Conservation (phyloP, 495 filamentous ascomycete species). For the Glarea lozoyensis region DNA sequence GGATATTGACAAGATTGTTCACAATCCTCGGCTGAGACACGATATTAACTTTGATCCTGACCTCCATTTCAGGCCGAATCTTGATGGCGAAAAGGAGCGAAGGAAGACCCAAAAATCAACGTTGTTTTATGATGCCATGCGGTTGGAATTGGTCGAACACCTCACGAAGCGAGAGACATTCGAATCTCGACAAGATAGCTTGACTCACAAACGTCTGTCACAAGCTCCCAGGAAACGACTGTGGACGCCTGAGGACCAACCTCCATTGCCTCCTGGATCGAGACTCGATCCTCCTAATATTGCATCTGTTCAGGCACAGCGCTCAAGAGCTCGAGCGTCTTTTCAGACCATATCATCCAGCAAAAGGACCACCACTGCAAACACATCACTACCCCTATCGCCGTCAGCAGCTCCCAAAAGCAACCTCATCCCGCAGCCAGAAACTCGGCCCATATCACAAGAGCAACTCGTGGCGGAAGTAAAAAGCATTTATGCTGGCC, state of each 20-base stretch:
- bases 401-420: background rate
- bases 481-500: conserved; percentile 63
- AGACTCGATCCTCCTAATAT: conserved; percentile 1
- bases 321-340: background rate
- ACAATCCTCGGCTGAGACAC: background rate
- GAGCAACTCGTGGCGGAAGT: conserved; percentile 61
- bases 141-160: conserved; percentile 37
- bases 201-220: background rate
- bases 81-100: background rate
- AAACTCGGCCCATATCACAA: conserved; percentile 59
- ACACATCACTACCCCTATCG: background rate
- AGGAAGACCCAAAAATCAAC: conserved; percentile 66
- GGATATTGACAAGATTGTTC: conserved; percentile 58
- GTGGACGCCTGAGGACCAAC: background rate
- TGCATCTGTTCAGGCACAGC: conserved; percentile 1
- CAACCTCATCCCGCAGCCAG: conserved; percentile 32
- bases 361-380: background rate
- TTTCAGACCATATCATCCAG: background rate
- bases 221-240: background rate
- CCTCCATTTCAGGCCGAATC: background rate
- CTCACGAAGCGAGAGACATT: background rate
- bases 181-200: background rate
- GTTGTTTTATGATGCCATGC: conserved; percentile 71
- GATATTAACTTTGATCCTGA: background rate
- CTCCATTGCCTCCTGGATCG: background rate